These are phyloP conservation scores for Euphorbia lathyris DNA, from an alignment of 345 rosid genomes.

Conservation along the genomic window DNA sequence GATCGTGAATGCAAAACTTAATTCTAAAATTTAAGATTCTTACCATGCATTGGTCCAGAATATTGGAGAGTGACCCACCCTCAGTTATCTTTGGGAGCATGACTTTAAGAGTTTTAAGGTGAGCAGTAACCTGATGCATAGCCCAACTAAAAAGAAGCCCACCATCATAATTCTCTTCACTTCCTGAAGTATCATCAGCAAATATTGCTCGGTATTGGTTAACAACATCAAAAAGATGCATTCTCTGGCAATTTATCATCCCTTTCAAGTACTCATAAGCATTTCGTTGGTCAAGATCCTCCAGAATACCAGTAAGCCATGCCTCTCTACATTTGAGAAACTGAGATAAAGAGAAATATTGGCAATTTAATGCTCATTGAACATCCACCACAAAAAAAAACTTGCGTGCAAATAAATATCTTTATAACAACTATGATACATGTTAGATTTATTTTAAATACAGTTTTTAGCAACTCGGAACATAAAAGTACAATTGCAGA, in stretches of 20 bases:
- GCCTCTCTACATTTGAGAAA: slow-evolving; percentile 96
- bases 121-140: slow-evolving; percentile 95
- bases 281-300: slow-evolving; percentile 86
- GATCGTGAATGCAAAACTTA: not conserved
- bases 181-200: slow-evolving; percentile 94
- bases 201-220: slow-evolving; percentile 96
- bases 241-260: slow-evolving; percentile 75
- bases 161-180: slow-evolving; percentile 90
- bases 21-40: slow-evolving; percentile 21
- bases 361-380: slow-evolving; percentile 21
- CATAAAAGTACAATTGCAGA: too few relatives aligned
- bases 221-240: slow-evolving; percentile 92
- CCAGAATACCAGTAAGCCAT: slow-evolving; percentile 96
- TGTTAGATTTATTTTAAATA: not conserved
- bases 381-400: not conserved
- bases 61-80: slow-evolving; percentile 91
- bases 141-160: slow-evolving; percentile 98
- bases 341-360: slow-evolving; percentile 41
- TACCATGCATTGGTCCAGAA: slow-evolving; percentile 94
- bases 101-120: slow-evolving; percentile 86
- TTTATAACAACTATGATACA: not conserved
- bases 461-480: not conserved
- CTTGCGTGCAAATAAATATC: slow-evolving; percentile 15
- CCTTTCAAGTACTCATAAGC: slow-evolving; percentile 93
- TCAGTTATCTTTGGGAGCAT: slow-evolving; percentile 97